phyloP scores from a whole-genome alignment of 768 basidiomycete species.

The Suillus lakei region DNA sequence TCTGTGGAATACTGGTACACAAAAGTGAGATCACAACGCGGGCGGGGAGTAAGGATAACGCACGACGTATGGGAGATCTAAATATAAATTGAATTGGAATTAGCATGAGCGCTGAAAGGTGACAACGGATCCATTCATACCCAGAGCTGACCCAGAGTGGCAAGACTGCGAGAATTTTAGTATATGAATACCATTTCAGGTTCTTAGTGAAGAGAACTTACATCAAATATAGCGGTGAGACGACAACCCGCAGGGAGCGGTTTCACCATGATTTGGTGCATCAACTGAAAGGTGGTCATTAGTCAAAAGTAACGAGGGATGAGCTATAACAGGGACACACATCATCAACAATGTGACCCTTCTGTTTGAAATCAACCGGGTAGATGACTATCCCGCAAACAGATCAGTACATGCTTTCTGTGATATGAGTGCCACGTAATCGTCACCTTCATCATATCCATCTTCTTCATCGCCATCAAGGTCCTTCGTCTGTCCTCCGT shows the following conservation, averaged over 20 bases:
- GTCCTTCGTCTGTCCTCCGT: slow-evolving; percentile 91
- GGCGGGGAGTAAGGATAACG: slow-evolving; percentile 16
- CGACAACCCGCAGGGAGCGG: slow-evolving; percentile 87
- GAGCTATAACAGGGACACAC: slow-evolving; percentile 47
- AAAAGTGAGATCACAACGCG: slow-evolving; percentile 1
- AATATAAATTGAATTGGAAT: neutral
- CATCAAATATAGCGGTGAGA: slow-evolving; percentile 82
- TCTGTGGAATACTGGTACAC: slow-evolving; percentile 83
- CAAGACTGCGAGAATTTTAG: slow-evolving; percentile 58
- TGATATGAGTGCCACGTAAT: neutral
- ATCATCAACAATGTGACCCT: slow-evolving; percentile 89
- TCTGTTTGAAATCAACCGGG: slow-evolving; percentile 70
- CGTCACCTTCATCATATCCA: slow-evolving; percentile 77
- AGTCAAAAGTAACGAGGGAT: neutral
- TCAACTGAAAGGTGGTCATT: slow-evolving; percentile 43
- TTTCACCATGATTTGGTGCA: slow-evolving; percentile 83
- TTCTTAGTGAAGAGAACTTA: slow-evolving; percentile 40
- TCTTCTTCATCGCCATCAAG: slow-evolving; percentile 82
- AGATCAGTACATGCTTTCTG: neutral
- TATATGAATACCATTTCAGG: neutral
- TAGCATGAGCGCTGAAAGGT: neutral
- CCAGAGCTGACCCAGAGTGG: slow-evolving; percentile 89
- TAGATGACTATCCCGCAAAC: slow-evolving; percentile 68
- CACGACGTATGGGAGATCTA: slow-evolving; percentile 75
- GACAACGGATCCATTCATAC: slow-evolving; percentile 39